Evolutionary conservation across 768 basidiomycete genomes (phyloP).

Genomic region (Daedaleopsis nitida): DNA sequence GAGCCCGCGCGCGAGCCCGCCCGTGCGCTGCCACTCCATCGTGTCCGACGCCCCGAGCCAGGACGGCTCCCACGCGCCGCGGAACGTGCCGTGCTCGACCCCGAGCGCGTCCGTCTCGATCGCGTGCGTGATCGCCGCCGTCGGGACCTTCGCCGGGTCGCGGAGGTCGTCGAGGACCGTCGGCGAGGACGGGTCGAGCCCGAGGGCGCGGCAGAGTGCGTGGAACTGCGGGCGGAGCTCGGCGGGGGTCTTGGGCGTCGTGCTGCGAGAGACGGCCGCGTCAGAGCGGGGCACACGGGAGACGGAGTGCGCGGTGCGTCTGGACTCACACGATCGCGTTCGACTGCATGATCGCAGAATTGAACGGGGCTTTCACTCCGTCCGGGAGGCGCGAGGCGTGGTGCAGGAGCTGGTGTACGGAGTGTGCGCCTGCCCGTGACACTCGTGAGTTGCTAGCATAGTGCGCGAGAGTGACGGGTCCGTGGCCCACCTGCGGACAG

Average conservation of each 20-base stretch:
- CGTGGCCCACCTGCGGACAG: conserved; percentile 62
- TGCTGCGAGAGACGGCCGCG: not conserved
- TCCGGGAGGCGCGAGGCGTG: conserved; percentile 64
- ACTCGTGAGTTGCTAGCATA: not conserved
- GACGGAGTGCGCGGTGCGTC: not conserved
- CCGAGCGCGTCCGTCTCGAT: conserved; percentile 63
- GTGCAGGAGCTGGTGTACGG: conserved; percentile 74
- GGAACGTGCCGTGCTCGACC: conserved; percentile 60
- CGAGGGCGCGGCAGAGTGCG: conserved; percentile 58
- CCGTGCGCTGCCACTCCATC: conserved; percentile 69
- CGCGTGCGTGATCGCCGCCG: conserved; percentile 50
- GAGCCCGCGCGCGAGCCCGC: conserved; percentile 57
- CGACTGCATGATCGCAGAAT: conserved; percentile 68
- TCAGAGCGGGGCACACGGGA: too few species aligned
- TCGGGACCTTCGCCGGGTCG: conserved; percentile 50
- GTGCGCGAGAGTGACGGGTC: not conserved
- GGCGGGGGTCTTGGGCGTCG: conserved; percentile 59
- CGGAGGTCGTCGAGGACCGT: conserved; percentile 53
- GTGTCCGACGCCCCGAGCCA: conserved; percentile 59
- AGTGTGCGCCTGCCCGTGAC: conserved; percentile 57
- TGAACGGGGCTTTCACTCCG: conserved; percentile 61
- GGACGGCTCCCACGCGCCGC: conserved; percentile 60
- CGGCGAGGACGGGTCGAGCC: conserved; percentile 53
- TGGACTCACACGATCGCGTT: conserved; percentile 63
- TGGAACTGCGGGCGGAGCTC: conserved; percentile 65